A percentile compares a stretch with the other conserved stretches of the same genome.
These are phyloP conservation scores for Nannochloropsis salina DNA, from an alignment of 108 stramenopile species.

Conservation along the genomic window DNA sequence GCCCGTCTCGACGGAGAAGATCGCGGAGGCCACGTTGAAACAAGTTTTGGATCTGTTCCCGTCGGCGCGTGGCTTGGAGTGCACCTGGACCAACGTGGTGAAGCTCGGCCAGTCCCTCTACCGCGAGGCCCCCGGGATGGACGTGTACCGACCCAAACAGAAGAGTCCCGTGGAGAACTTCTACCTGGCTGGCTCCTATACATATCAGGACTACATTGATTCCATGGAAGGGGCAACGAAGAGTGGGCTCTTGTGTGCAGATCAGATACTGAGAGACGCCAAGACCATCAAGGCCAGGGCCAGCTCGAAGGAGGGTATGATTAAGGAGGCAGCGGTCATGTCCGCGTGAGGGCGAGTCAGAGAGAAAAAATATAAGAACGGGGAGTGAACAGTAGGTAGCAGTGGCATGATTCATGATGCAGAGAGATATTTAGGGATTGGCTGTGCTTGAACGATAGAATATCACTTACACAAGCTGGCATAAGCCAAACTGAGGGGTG, in stretches of 20 bases:
- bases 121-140: slow-evolving; percentile 87
- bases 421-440: too few relatives aligned
- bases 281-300: slow-evolving; percentile 68
- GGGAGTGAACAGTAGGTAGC: too few relatives aligned
- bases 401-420: too few relatives aligned
- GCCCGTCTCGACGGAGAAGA: slow-evolving; percentile 50
- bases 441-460: too few relatives aligned
- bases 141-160: slow-evolving; percentile 83
- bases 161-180: slow-evolving; percentile 91
- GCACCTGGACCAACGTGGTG: slow-evolving; percentile 89
- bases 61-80: slow-evolving; percentile 76
- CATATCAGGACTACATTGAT: slow-evolving; percentile 88
- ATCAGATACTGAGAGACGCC: slow-evolving; percentile 80
- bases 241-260: slow-evolving; percentile 84
- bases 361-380: not conserved
- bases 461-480: too few relatives aligned
- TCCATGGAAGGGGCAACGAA: slow-evolving; percentile 95
- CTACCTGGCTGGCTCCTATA: slow-evolving; percentile 91
- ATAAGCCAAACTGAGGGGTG: too few relatives aligned
- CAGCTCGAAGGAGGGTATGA: slow-evolving; percentile 45
- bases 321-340: slow-evolving; percentile 10
- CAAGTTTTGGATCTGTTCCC: slow-evolving; percentile 70
- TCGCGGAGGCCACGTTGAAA: slow-evolving; percentile 45
- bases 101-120: slow-evolving; percentile 85
- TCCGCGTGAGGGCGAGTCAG: not conserved